phyloP scores from a whole-genome alignment of 176 grass and related monocot species.

The Lolium multiflorum region DNA sequence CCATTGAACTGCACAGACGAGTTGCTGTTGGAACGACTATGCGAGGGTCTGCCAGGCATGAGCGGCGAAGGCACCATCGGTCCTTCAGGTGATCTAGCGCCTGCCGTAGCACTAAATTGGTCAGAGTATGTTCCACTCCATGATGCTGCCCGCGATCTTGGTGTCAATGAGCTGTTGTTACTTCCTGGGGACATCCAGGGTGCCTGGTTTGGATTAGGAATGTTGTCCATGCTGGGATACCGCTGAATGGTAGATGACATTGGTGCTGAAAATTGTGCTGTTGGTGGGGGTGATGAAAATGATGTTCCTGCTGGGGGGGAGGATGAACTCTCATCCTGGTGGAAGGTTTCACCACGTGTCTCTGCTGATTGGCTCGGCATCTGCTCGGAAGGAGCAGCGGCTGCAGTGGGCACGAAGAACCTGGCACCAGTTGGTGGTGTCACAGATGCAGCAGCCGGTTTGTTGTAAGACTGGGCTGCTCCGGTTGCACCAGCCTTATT shows the following conservation, averaged over 20 bases:
- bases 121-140: conserved; percentile 83
- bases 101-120: conserved; percentile 41
- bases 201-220: conserved; percentile 48
- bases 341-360: conserved; percentile 47
- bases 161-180: conserved; percentile 46
- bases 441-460: conserved; percentile 64
- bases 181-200: conserved; percentile 38
- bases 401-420: conserved; percentile 71
- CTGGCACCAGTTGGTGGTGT: conserved; percentile 65
- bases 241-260: conserved; percentile 68
- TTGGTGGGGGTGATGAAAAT: conserved; percentile 57
- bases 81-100: conserved; percentile 35
- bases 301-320: conserved; percentile 54
- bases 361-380: conserved; percentile 46
- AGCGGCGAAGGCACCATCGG: conserved; percentile 43
- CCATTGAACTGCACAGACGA: conserved; percentile 58
- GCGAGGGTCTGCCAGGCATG: conserved; percentile 40
- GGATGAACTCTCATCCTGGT: conserved; percentile 51
- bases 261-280: conserved; percentile 55
- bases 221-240: conserved; percentile 74
- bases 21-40: conserved; percentile 51
- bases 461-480: conserved; percentile 60
- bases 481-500: conserved; percentile 67
- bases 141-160: conserved; percentile 72
- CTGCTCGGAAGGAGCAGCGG: conserved; percentile 47